Evolutionary conservation across 1,139 yeast genomes (phyloP), one percentile per base, ranked within the genome.

Genomic region (Yamadazyma conglobata): DNA sequence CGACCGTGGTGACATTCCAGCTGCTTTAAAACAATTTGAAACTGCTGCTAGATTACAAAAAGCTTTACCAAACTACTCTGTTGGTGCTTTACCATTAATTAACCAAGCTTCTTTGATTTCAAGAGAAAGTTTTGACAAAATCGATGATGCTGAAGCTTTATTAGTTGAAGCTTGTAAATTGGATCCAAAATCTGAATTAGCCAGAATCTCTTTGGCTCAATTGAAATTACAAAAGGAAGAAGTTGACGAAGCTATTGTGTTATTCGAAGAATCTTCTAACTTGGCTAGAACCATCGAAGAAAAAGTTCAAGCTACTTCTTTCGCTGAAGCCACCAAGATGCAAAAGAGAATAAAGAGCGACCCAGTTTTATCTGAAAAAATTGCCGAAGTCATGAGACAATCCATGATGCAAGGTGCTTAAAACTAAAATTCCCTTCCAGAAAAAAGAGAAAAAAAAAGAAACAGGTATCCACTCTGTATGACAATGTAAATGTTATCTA

Each of bases 141-240:
- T 82, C 37, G 72, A 64, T 28, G 76, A 74, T 47, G 88, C 95
- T 30, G 79, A 78, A 43, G 67, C 68, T 35, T 65, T 87, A 39
- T 77, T 91, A 53, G 71, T 76, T 45, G 70, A 76, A 55, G 98
- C 98, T 15, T 75, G 84, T 50, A 75, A 79, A 45, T 65, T 82
- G 43, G 98, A 91, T 64, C 87, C 95, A 39, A 78, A 78, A 56
- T 79, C 88, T 31, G 97, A 91, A 56, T 76, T 87, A 44, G 97
- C 96, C 28, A 76, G 87, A 58, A 77, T 87, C 46, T 79, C 94
- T 10, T 73, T 91, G 48, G 97, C 96, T 32, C 98, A 93, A 70
- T 69, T 87, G 52, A 83, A 80, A 60, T 69, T 91, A 56, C 95
- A 88, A 65, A 76, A 74, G 49, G 91, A 86, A 59, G 73, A 81